Evolutionary conservation across 345 rosid species (phyloP).

Genomic region (Trapa bicornis): DNA sequence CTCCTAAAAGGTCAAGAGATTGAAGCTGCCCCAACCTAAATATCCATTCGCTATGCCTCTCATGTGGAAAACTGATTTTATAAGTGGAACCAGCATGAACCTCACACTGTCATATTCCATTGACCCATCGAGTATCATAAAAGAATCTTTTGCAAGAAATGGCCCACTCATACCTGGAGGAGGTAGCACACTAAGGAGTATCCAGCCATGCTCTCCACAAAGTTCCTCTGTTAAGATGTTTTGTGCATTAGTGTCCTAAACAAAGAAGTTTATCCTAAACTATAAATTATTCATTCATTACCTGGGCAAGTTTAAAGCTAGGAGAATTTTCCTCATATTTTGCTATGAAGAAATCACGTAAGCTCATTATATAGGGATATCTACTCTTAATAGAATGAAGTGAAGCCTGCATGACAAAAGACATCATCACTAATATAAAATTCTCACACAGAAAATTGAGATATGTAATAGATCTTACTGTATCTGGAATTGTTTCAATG

Average conservation of each 20-base stretch:
- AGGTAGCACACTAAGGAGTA: slow-evolving; percentile 97
- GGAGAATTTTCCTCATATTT: slow-evolving; percentile 82
- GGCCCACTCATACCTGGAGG: slow-evolving; percentile 47
- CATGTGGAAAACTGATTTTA: not conserved
- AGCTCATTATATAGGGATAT: slow-evolving; percentile 68
- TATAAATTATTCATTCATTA: slow-evolving; percentile 15
- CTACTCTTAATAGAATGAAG: slow-evolving; percentile 95
- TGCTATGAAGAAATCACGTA: slow-evolving; percentile 86
- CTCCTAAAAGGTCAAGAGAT: not conserved
- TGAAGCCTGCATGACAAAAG: slow-evolving; percentile 58
- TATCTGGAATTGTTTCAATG: slow-evolving; percentile 95
- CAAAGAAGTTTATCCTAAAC: not conserved
- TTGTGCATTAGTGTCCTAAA: not conserved
- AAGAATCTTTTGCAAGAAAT: not conserved
- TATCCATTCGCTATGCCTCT: not conserved
- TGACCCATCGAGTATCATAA: not conserved
- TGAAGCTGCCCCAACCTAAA: not conserved
- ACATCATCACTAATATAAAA: slow-evolving; percentile 8
- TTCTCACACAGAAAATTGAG: slow-evolving; percentile 1
- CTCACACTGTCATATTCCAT: not conserved
- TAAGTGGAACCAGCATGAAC: not conserved
- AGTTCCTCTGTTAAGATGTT: slow-evolving; percentile 67
- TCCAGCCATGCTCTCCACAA: slow-evolving; percentile 99
- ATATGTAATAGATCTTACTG: slow-evolving; percentile 35
- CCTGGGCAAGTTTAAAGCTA: slow-evolving; percentile 95